A percentile compares a stretch with the other conserved stretches of the same genome.
phyloP scores from a whole-genome alignment of 2,329 filamentous ascomycete genomes.

The Colletotrichum godetiae region DNA sequence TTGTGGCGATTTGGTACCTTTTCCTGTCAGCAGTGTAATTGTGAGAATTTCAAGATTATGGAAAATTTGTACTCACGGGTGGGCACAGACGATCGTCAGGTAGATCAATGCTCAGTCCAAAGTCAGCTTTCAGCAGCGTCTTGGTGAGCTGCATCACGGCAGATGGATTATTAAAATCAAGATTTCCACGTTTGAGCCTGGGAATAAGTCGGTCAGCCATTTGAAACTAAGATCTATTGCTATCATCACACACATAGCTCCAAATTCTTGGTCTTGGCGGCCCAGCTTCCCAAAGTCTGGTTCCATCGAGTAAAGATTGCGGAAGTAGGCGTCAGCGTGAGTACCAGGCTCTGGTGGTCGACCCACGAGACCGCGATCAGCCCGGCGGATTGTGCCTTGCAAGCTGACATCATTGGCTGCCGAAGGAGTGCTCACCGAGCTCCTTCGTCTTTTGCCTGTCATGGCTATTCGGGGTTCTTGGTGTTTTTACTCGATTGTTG shows the following conservation, averaged over 20 bases:
- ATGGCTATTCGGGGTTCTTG: neutral
- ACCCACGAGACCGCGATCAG: neutral
- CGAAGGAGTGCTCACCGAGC: constrained; percentile 12
- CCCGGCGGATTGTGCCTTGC: neutral
- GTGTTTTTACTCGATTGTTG: neutral
- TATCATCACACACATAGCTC: constrained; percentile 48
- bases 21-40: constrained; percentile 1
- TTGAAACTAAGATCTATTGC: neutral
- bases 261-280: constrained; percentile 54
- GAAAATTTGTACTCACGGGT: constrained; percentile 64
- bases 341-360: constrained; percentile 14
- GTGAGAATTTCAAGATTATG: neutral
- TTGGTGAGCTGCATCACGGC: constrained; percentile 86
- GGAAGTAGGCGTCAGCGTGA: constrained; percentile 37
- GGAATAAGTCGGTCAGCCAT: neutral
- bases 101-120: constrained; percentile 76
- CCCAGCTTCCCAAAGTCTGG: constrained; percentile 58
- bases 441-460: constrained; percentile 9
- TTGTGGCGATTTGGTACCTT: constrained; percentile 78
- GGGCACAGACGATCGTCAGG: constrained; percentile 87
- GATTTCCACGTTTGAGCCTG: constrained; percentile 58
- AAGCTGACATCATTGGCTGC: constrained; percentile 11
- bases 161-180: constrained; percentile 84
- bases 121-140: constrained; percentile 80
- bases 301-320: constrained; percentile 52